Base-by-base conservation (phyloP, 2,329 filamentous ascomycete species). In the Diaporthe vexans region DNA sequence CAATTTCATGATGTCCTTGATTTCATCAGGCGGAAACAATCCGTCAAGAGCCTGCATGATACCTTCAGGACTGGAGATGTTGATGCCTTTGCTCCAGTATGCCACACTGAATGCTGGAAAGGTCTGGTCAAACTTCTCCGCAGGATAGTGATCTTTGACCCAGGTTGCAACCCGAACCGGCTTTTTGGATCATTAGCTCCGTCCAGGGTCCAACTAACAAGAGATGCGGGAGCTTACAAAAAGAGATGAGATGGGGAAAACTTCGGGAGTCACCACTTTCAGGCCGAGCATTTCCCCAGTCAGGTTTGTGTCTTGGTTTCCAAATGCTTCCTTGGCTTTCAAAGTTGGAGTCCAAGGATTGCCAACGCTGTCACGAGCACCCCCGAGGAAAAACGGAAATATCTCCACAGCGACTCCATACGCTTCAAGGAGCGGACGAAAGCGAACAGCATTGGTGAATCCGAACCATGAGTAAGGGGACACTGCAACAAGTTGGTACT, bases 171-270 rank as follows among this genome's bases (percentile, higher is more conserved):
- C 58, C n/a, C 58, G n/a, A 21, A 61, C 58, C 35, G 58, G 58
- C 57, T 61, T 40, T 29, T 29, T 5, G 37, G 6, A 85, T 89
- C 77, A 88, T 88, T 77, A 61, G 58, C n/a, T 37, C 57, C 57
- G 57, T 13, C 11, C 35, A 26, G 17, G 33, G 17, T n/a, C 57
- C 57, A 40, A 24, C 37, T 21, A 11, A 5, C 57, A 59, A 40
- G 57, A 59, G 19, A 24, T 21, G 33, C 21, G 35, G 57, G 33
- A 17, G 57, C 37, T 61, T n/a, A 46, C 58, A 63, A 63, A 63
- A 21, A 46, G 37, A 17, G 58, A 63, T 46, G 37, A 63, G 58
- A 63, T 46, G n/a, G 58, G 37, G 37, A 63, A 63, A 1, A 43
- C 24, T 13, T 46, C 19, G 17, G 58, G 58, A 21, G 37, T n/a